These are phyloP conservation scores for Cutaneotrichosporon sp. DNA, from an alignment of 1,284 basidiomycete species.

Conservation along the genomic window DNA sequence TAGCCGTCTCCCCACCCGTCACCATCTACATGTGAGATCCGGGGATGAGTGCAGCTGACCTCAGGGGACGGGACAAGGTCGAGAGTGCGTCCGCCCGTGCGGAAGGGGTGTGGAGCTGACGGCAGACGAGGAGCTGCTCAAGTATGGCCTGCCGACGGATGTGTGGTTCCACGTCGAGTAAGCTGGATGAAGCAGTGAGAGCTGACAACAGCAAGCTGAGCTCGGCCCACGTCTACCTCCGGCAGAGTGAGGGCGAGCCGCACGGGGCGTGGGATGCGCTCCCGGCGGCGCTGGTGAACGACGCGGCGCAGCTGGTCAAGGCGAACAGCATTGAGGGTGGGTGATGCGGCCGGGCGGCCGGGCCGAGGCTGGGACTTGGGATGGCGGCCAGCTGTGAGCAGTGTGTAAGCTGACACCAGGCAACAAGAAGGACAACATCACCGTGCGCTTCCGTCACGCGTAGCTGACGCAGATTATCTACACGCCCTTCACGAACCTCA, in stretches of 20 bases:
- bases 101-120: no score
- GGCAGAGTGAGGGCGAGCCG: conserved; percentile 72
- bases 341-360: no score
- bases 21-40: conserved; percentile 70
- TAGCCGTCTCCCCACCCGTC: conserved; percentile 64
- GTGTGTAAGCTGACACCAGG: conserved; percentile 58
- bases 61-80: conserved; percentile 86
- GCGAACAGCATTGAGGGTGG: conserved; percentile 95
- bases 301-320: conserved; percentile 94
- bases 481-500: conserved; percentile 84
- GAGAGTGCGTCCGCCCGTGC: conserved; percentile 67
- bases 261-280: conserved; percentile 75
- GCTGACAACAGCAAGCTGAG: conserved; percentile 72
- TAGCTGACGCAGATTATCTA: conserved; percentile 67
- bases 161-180: conserved; percentile 63
- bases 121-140: conserved; percentile 89
- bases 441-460: conserved; percentile 43
- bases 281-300: conserved; percentile 73
- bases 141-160: conserved; percentile 69
- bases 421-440: conserved; percentile 93
- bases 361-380: neutral
- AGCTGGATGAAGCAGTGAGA: neutral
- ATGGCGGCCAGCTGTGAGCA: neutral
- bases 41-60: conserved; percentile 6
- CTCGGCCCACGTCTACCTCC: conserved; percentile 91